Conservation (phyloP, 495 filamentous ascomycete genomes). For the Talaromyces nanjingensis region DNA sequence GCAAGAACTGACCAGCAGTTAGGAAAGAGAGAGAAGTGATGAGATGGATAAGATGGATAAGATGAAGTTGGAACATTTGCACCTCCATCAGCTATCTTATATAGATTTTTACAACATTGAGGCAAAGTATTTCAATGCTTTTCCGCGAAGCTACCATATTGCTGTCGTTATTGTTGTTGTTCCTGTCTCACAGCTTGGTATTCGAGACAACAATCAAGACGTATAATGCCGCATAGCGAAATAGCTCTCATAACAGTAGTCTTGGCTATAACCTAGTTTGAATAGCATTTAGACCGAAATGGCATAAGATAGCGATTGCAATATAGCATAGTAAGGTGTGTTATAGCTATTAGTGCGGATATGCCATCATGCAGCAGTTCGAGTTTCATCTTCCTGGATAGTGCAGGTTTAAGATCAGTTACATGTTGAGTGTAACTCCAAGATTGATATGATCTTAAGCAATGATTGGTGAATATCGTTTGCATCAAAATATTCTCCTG, state of each 20-base stretch:
- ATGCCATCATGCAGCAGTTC: background rate
- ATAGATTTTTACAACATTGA: background rate
- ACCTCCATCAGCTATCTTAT: background rate
- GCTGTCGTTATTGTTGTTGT: background rate
- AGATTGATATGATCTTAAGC: background rate
- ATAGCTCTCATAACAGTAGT: background rate
- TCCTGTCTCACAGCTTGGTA: background rate
- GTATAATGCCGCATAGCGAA: background rate
- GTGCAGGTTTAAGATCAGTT: background rate
- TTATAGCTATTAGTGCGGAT: background rate
- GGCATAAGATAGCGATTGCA: background rate
- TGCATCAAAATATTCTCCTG: background rate
- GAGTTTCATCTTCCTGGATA: background rate
- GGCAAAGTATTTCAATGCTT: background rate
- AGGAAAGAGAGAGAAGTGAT: background rate
- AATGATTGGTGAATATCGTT: background rate
- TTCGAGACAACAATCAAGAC: background rate
- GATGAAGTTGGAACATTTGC: background rate
- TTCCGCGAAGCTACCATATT: background rate
- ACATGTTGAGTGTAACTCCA: background rate
- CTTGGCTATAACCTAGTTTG: background rate
- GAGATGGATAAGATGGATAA: background rate
- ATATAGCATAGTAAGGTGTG: background rate
- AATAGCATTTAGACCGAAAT: background rate
- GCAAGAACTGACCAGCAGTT: conserved; percentile 4